Percentiles rank a stretch among this genome's conserved stretches.
phyloP scores from a whole-genome alignment of 306 rosid species.

The Casuarina glauca region DNA sequence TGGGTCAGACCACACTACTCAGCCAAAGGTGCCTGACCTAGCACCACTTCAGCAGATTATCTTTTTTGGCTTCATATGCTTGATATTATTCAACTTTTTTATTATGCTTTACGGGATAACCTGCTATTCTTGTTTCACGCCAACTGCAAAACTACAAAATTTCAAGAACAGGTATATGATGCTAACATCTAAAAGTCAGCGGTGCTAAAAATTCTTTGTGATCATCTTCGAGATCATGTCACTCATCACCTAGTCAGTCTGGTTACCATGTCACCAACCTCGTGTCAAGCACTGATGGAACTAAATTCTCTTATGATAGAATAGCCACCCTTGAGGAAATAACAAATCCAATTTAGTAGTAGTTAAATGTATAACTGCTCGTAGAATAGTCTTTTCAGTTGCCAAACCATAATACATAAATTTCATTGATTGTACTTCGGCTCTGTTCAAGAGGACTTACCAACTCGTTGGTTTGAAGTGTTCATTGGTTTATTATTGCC shows the following conservation, averaged over 20 bases:
- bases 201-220: not conserved
- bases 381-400: not conserved
- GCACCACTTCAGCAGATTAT: not conserved
- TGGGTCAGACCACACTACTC: not conserved
- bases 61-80: not conserved
- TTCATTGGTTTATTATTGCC: not conserved
- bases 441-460: not conserved
- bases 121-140: no score
- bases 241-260: not conserved
- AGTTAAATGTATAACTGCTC: not conserved
- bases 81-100: no score
- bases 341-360: not conserved
- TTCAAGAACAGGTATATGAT: not conserved
- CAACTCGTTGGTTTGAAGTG: not conserved
- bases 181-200: no score
- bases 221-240: not conserved
- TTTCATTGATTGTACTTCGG: not conserved
- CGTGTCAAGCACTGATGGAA: not conserved
- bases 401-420: not conserved
- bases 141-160: no score
- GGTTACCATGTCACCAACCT: not conserved
- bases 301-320: not conserved
- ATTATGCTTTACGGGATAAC: no score
- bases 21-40: not conserved
- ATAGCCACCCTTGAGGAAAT: not conserved